Evolutionary conservation across 768 basidiomycete genomes (phyloP).

Genomic region (Tubosaeta sp.): DNA sequence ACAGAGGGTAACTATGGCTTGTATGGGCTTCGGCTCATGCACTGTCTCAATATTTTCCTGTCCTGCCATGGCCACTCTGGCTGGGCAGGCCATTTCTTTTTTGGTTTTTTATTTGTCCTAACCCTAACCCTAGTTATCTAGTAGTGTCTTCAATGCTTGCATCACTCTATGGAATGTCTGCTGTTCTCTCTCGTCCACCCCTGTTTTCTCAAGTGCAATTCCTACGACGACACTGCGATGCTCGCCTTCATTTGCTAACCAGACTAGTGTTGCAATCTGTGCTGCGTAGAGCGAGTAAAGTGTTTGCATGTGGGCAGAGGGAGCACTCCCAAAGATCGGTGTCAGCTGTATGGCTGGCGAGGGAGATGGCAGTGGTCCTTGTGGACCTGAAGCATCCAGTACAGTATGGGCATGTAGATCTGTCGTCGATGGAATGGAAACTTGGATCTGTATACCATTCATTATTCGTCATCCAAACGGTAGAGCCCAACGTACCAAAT

Average conservation of each 20-base stretch:
- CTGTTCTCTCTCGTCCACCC: conserved; percentile 34
- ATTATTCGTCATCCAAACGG: background rate
- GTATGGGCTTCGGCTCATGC: conserved; percentile 67
- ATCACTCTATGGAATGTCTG: conserved; percentile 48
- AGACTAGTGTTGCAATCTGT: conserved; percentile 85
- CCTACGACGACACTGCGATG: conserved; percentile 70
- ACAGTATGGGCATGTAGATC: conserved; percentile 38
- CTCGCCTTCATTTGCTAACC: conserved; percentile 48
- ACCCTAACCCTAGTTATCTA: conserved; percentile 33
- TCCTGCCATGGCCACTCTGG: conserved; percentile 55
- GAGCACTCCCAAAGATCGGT: conserved; percentile 71
- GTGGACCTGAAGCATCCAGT: background rate
- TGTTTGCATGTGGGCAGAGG: conserved; percentile 63
- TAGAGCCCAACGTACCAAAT: conserved; percentile 49
- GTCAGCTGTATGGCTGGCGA: conserved; percentile 67
- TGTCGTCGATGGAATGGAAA: conserved; percentile 61
- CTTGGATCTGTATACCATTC: conserved; percentile 62
- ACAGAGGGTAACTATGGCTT: conserved; percentile 42
- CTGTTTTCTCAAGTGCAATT: conserved; percentile 53
- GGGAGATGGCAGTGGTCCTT: conserved; percentile 39
- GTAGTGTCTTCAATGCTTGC: conserved; percentile 38
- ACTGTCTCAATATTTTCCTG: conserved; percentile 80
- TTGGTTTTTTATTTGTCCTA: conserved; percentile 12
- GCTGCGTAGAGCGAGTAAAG: conserved; percentile 77
- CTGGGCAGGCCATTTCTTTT: conserved; percentile 29